Evolutionary conservation across 2,329 filamentous ascomycete genomes (phyloP), one percentile per base, ranked within the genome.

Genomic region (Beauveria medogensis): DNA sequence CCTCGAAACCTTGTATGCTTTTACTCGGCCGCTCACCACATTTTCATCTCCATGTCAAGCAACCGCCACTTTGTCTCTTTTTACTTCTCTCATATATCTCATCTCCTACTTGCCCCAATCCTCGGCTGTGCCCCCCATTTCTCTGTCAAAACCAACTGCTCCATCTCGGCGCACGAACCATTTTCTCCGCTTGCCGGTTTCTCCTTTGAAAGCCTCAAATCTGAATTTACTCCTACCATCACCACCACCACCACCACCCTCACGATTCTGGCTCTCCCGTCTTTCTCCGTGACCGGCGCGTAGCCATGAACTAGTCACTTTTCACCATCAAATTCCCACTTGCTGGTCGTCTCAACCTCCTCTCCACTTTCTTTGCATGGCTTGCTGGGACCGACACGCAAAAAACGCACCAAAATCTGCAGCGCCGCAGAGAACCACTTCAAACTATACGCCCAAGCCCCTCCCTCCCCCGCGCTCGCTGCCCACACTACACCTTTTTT

Each of bases 391-490:
- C 37, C 18, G 47, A 52, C 37, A 52, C 18, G 37, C 56, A 54
- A 34, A 52, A 52, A 34, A 46, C 56, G 47, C 56, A 43, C 56
- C 48, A 52, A 59, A 52, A 22, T 30, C 55, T 40, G 26, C 55
- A 40, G 37, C 43, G 44, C 55, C 55, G 46, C 20, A 59, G 24
- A 59, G 57, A 59, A 59, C 57, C 57, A 53, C 57, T 59, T 43
- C 46, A 59, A 44, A 59, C 56, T 50, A 59, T 44, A 43, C 40
- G 16, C 47, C 58, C 53, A 60, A 55, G 51, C 62, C 56, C 43
- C 51, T 61, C 57, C 41, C 28, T 59, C 57, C 57, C 56, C 57
- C 57, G 57, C 57, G 57, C 57, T 59, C 57, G 50, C 46, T 48
- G 40, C 50, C 57, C 57, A 54, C 57, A 47, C 20, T 30, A 54